These are phyloP conservation scores for Psophocarpus tetragonolobus DNA, from an alignment of 306 rosid genomes.

Conservation along the genomic window DNA sequence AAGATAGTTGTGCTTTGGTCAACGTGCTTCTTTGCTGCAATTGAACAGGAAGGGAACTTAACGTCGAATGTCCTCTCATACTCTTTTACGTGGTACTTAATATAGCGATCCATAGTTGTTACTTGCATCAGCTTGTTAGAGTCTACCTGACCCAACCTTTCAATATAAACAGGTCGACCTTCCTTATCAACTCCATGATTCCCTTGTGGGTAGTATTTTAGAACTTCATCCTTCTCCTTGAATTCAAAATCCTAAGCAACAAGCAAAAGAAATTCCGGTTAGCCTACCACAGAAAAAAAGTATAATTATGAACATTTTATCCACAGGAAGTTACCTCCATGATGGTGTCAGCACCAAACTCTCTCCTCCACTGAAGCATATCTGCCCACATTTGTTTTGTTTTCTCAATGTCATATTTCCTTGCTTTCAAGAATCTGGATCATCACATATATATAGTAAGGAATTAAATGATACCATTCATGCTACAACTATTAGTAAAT, in stretches of 20 bases:
- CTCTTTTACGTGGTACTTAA: slow-evolving; percentile 82
- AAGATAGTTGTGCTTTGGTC: slow-evolving; percentile 95
- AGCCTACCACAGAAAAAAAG: slow-evolving; percentile 6
- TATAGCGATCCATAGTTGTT: slow-evolving; percentile 85
- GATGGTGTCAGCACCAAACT: slow-evolving; percentile 81
- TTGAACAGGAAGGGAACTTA: slow-evolving; percentile 87
- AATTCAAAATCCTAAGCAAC: slow-evolving; percentile 77
- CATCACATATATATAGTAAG: slow-evolving; percentile 6
- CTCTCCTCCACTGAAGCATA: slow-evolving; percentile 91
- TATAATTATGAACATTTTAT: background rate
- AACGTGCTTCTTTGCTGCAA: slow-evolving; percentile 85
- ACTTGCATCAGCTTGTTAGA: slow-evolving; percentile 81
- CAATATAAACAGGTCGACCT: slow-evolving; percentile 87
- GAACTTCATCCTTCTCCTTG: slow-evolving; percentile 75
- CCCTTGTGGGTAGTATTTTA: slow-evolving; percentile 95
- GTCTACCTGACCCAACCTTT: slow-evolving; percentile 84
- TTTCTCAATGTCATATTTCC: slow-evolving; percentile 83
- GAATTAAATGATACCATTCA: background rate
- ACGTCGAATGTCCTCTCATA: slow-evolving; percentile 77
- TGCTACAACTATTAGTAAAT: background rate
- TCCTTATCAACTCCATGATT: slow-evolving; percentile 93
- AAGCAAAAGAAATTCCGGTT: background rate
- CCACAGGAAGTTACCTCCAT: slow-evolving; percentile 63
- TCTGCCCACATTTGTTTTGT: slow-evolving; percentile 97
- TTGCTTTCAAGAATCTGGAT: slow-evolving; percentile 81